Evolutionary conservation across 2,329 filamentous ascomycete genomes (phyloP).

Genomic region (Cladosporium velox): DNA sequence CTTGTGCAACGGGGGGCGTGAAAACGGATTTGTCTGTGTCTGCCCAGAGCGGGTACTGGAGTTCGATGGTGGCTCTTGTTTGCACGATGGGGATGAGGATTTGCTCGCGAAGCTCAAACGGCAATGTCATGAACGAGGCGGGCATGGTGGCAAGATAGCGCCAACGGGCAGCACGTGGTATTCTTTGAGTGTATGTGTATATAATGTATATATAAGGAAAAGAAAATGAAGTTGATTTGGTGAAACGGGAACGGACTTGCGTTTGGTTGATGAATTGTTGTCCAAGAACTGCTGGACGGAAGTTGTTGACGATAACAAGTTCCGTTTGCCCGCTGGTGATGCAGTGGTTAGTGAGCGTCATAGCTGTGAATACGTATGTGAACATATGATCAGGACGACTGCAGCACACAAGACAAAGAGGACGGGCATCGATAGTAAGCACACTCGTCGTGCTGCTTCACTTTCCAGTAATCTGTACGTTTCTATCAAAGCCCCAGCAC

Average conservation of each 20-base stretch:
- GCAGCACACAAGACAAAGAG: too few relatives aligned
- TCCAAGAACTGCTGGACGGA: not conserved
- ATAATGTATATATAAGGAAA: not conserved
- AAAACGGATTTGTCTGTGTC: slow-evolving; percentile 25
- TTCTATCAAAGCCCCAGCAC: too few relatives aligned
- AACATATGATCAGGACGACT: too few relatives aligned
- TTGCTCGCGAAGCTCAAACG: slow-evolving; percentile 27
- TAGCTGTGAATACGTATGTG: not conserved
- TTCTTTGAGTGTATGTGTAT: not conserved
- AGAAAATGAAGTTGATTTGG: not conserved
- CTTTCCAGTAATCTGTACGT: too few relatives aligned
- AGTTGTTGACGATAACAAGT: not conserved
- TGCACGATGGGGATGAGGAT: slow-evolving; percentile 26
- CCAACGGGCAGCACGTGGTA: not conserved
- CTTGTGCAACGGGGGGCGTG: slow-evolving; percentile 26
- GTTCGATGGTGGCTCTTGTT: slow-evolving; percentile 25
- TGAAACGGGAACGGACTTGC: not conserved
- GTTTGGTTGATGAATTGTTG: not conserved
- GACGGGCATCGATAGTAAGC: too few relatives aligned
- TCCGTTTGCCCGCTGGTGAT: not conserved
- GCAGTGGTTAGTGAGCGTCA: not conserved
- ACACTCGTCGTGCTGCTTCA: too few relatives aligned
- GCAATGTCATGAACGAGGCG: slow-evolving; percentile 23
- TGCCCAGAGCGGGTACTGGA: slow-evolving; percentile 30
- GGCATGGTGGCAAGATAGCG: slow-evolving; percentile 1